phyloP scores from a whole-genome alignment of 768 basidiomycete genomes.

The Cystobasidium tubakii region DNA sequence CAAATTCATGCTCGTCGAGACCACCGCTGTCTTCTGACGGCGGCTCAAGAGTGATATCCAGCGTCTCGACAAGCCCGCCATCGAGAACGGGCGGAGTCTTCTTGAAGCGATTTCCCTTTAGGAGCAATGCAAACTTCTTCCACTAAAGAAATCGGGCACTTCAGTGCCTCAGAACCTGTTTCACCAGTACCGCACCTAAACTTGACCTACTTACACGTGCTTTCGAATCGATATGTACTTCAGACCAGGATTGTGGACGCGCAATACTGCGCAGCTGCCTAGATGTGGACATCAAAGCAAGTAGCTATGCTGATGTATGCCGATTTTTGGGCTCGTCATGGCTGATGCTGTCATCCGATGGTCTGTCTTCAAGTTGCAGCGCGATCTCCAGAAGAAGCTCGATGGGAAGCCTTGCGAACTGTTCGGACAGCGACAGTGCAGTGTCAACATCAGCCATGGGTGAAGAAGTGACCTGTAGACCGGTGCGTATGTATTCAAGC shows the following conservation, averaged over 20 bases:
- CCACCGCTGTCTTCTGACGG: conserved; percentile 17
- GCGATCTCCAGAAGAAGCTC: conserved; percentile 27
- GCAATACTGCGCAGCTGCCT: background rate
- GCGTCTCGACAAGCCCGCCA: background rate
- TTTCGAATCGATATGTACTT: background rate
- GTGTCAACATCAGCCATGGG: no score
- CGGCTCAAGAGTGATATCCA: background rate
- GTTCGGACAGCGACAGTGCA: background rate
- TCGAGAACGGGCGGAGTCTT: conserved; percentile 2
- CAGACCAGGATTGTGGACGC: background rate
- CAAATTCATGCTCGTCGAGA: background rate
- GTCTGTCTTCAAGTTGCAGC: background rate
- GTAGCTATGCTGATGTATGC: background rate
- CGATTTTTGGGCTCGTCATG: background rate
- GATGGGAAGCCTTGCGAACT: background rate
- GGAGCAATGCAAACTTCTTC: background rate
- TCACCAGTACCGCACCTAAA: background rate
- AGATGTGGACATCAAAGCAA: conserved; percentile 5
- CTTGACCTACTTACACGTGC: background rate
- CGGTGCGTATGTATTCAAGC: no score
- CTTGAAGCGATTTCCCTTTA: conserved; percentile 24
- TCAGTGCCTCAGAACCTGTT: no score
- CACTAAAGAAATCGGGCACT: background rate
- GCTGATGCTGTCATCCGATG: background rate
- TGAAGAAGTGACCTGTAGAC: no score